Base-by-base conservation (phyloP, 768 basidiomycete genomes). In the Mycena amicta region DNA sequence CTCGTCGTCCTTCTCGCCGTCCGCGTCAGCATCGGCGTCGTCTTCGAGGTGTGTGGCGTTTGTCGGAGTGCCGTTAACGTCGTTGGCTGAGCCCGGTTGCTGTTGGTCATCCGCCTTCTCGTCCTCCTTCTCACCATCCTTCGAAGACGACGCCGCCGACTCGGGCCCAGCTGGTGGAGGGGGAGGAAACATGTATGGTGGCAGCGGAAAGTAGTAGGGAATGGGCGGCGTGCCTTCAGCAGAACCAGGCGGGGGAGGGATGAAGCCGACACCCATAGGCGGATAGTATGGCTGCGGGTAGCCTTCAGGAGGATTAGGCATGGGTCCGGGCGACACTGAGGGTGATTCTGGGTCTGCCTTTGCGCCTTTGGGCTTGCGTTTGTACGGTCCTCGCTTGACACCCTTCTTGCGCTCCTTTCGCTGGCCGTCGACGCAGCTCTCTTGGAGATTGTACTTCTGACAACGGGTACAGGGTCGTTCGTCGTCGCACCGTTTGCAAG, bases 361-460 rank as follows among this genome's bases (percentile, higher is more conserved):
- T 56, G 47, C 27, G n/a, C 8, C 18, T 20, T 81, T 81, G 58
- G 74, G 73, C 66, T 82, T 82, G 58, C 82, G 79, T 76, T 91
- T 92, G 80, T 93, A 93, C 59, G 92, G 92, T 3, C 92, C 92
- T 61, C 92, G 81, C 74, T 93, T 93, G 71, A 93, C 82, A 54
- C 92, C 92, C 72, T 91, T 93, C 76, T 93, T 93, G 61, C 95
- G 82, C 73, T 96, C 94, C 75, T 96, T 97, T 68, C 95, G 83
- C 68, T 92, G 89, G 28, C 93, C 94, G 71, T 97, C 95, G 55
- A 89, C 77, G 72, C 95, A 97, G 54, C 87, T 81, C 11, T 81
- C 81, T 2, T 84, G 75, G 53, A 93, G 83, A 63, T 90, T 92
- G 71, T 95, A 95, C 74, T 94, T 95, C 67, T 88, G 79, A 65